A percentile compares a stretch with the other conserved stretches of the same genome.
Conservation (phyloP, 768 basidiomycete genomes). For the Xerocomus brunneocitrinus region DNA sequence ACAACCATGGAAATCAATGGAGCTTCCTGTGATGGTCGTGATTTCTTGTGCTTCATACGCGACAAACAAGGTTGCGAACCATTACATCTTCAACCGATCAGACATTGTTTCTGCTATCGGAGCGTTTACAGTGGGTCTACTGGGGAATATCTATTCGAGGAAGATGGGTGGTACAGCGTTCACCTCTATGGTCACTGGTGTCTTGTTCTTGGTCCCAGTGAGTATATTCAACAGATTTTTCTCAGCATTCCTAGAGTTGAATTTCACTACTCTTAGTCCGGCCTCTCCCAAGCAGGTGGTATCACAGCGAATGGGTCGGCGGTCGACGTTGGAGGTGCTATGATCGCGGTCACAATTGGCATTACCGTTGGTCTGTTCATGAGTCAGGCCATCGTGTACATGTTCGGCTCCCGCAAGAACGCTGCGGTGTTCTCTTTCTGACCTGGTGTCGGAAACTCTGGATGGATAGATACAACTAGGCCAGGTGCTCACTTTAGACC, state of each 20-base stretch:
- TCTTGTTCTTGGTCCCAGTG: conserved; percentile 83
- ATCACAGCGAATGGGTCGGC: conserved; percentile 76
- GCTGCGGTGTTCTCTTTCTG: conserved; percentile 84
- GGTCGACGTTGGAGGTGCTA: conserved; percentile 81
- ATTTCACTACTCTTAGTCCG: conserved; percentile 46
- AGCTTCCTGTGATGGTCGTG: conserved; percentile 77
- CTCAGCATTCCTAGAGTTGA: background rate
- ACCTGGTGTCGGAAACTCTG: conserved; percentile 4
- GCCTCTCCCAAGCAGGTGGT: conserved; percentile 81
- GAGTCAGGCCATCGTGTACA: conserved; percentile 83
- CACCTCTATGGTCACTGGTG: conserved; percentile 87
- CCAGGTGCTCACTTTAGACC: background rate
- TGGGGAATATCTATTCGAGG: conserved; percentile 79
- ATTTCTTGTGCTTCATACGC: conserved; percentile 79
- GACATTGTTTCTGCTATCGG: conserved; percentile 84
- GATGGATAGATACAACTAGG: background rate
- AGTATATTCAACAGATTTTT: conserved; percentile 27
- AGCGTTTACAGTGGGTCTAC: conserved; percentile 72
- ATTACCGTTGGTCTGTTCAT: conserved; percentile 88
- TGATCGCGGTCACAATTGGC: conserved; percentile 88
- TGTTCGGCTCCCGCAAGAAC: conserved; percentile 79
- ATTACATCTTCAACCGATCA: conserved; percentile 79
- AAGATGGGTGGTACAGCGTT: conserved; percentile 84
- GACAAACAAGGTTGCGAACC: conserved; percentile 78
- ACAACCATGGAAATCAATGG: conserved; percentile 67